Base-by-base conservation (phyloP, 2,329 filamentous ascomycete genomes). In the Pseudopyrenochaeta lycopersici region DNA sequence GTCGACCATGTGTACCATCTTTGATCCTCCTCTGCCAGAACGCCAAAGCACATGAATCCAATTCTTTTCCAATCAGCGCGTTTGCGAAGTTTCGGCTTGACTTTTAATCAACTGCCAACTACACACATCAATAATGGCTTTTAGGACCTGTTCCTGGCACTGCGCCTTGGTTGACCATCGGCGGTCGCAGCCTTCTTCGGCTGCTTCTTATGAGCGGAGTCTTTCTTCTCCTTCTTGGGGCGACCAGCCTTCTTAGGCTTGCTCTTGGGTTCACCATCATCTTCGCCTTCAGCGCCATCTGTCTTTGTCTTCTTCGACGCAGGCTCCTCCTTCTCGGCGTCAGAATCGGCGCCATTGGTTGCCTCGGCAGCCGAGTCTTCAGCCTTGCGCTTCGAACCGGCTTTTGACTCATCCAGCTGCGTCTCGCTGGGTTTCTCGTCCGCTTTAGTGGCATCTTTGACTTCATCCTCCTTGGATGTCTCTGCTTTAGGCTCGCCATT, bases 131-230 rank as follows among this genome's bases (percentile, higher is more conserved):
- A 12, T 6, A 29, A 12, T 12, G 12, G 27, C 23, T n/a, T 49
- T 53, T 63, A 71, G 38, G 63, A 58, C 58, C 57, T 70, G 61
- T 79, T 78, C 52, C 80, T 72, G 21, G 72, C 75, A 42, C 78
- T 81, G 48, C 80, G 78, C 51, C 80, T 69, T 23, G 80, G 80
- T 71, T 80, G 73, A 38, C 80, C 80, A 49, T 77, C 73, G 45
- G 76, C 80, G 27, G 80, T 82, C 10, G 80, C 80, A 30, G 80
- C 79, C 63, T 77, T 77, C 77, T 82, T 82, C 27, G 80, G 76
- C 62, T 76, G 67, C 59, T 74, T 77, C 72, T 81, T 81, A 63
- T 68, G 67, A 14, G 60, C 68, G 27, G 74, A 66, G 42, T 78
- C 73, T 51, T 77, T 78, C 70, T 78, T 74, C 39, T 75, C 71